Base-by-base conservation (phyloP, 148 eudicot genomes). In the Diospyros lotus region DNA sequence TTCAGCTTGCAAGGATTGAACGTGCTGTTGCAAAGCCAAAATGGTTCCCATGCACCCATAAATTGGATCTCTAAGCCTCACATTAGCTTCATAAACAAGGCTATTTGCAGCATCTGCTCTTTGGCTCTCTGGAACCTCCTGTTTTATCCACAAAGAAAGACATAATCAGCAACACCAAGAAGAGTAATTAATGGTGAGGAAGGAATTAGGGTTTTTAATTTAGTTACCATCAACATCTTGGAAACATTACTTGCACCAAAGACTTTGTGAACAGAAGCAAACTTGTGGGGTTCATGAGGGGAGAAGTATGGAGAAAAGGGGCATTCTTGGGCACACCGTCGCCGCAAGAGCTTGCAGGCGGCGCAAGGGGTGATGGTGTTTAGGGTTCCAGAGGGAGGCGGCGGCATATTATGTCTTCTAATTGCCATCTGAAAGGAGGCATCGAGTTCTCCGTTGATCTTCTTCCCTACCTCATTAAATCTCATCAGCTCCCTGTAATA, bases 241-340 rank as follows among this genome's bases (percentile, higher is more conserved):
- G 94, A 88, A 71, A 90, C 94, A 79, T 90, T 90, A 59, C 94
- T 90, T 74, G 91, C 91, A 67, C 94, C 94, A 72, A 87, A 90
- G 71, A 90, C 91, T 75, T 86, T 90, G 75, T 88, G 91, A 79
- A 90, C 94, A 15, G 89, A 86, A 46, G 94, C 94, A 66, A 90
- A 90, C 53, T 86, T 90, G 9, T 90, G 89, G 18, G 94, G 94
- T 81, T 90, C 91, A 76, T 87, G 89, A 2, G 94, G 94, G 4
- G 94, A 86, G 74, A 90, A 90, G 41, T 90, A 90, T 1, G 94
- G 94, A 53, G 94, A 90, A 75, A 90, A 90, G 15, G 94, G 94
- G 74, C 94, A 90, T 66, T 90, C 94, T 83, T 87, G 87, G 40
- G 89, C 91, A 75, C 94, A 90, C 41, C 91, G 79, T 53, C 91